Evolutionary conservation across 2,329 filamentous ascomycete species (phyloP), one percentile per base, ranked within the genome.

Genomic region (Epichloe sp.): DNA sequence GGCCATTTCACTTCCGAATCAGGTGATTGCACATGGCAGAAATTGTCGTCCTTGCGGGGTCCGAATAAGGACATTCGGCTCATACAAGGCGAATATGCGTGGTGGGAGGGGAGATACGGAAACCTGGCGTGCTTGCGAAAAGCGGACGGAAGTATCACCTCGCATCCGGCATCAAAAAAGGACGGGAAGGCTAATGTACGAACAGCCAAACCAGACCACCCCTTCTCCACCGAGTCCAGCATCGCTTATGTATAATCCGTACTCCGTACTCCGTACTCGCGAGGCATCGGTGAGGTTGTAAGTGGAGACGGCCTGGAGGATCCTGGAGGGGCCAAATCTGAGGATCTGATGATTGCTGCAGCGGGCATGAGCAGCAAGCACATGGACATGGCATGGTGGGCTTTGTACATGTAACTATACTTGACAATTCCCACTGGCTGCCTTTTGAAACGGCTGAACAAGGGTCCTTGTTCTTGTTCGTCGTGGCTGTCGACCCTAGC

Each of bases 161-260:
- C 55, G 54, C 57, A 56, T 59, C 57, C 57, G 57, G 53, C 51
- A 53, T 52, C 50, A 23, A 50, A 49, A 23, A 53, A 54, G 54
- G 59, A 65, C 63, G 62, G 63, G 62, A 64, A 65, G 59, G 53
- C 62, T 65, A 65, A 64, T 58, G 61, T 62, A 61, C 60, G 56
- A 58, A 59, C 60, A 55, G 52, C 52, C 55, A 56, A 56, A 57
- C 53, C 44, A 58, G 47, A 55, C 47, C 54, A 52, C 53, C 52
- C 52, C 46, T 47, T 50, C 50, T 54, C 57, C 57, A 59, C 56
- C 57, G 56, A 59, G 47, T 57, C 55, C 57, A 53, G 56, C 58
- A 59, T 59, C 57, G 58, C 60, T 57, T 57, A 19, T 21, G 23
- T 26, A 26, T 7, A 23, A 58, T 21, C 19, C 19, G 19, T 19